Evolutionary conservation across 129 eudicot species (phyloP), one percentile per base, ranked within the genome.

Genomic region (Lactuca sativa): DNA sequence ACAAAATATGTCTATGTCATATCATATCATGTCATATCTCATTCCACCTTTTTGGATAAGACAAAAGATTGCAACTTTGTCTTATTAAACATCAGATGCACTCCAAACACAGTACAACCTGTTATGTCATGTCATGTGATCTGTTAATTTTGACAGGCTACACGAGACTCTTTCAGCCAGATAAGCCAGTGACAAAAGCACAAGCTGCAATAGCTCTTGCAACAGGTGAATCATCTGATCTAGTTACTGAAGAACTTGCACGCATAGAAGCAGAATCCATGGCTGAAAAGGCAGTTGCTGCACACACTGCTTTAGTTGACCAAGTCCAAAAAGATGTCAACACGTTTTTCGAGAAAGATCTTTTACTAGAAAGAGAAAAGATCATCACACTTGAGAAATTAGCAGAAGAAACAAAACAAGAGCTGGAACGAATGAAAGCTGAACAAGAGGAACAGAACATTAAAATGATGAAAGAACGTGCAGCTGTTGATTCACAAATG

Each of bases 151-250:
- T 71, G 51, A 56, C 84, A 93, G 98, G 98, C 37, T 93, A 86
- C 79, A 93, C 98, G n/a, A 89, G 98, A 48, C 88, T 93, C 6
- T 93, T 93, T 77, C 98, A 89, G 82, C 96, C 98, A 5, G 88
- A 89, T 69, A 93, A 93, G 62, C 98, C 98, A 1, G 98, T 93
- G 66, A 93, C 98, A 36, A 89, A 89, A 58, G 92, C 90, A 62
- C 98, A 93, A 77, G 97, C 98, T 49, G 98, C 98, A 37, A 85
- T 93, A 56, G 98, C 97, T 49, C 85, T 93, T 66, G 85, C 96
- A 63, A 89, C 88, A 11, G 96, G 98, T 31, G 98, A 93, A 60
- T 88, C 92, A 15, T 80, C 97, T 8, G 95, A 88, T 52, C 73
- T 83, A 37, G 98, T 93, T 6, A 73, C 90, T 21, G 98, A 93